Evolutionary conservation across 2,329 filamentous ascomycete species (phyloP).

Genomic region (Aureobasidium melanogenum): DNA sequence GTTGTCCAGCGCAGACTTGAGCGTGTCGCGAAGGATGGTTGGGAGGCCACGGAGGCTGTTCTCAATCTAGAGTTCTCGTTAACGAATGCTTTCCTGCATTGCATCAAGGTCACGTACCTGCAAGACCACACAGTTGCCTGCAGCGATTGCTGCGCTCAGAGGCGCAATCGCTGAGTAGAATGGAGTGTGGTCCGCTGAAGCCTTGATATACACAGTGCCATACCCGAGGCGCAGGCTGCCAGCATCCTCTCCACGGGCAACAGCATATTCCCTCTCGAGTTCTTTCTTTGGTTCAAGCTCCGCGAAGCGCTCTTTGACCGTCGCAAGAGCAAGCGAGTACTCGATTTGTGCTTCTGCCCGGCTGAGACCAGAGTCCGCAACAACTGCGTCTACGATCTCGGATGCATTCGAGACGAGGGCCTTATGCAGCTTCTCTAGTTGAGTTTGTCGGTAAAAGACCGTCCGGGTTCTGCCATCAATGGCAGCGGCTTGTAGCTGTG

Average conservation of each 20-base stretch:
- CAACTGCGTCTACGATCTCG: constrained; percentile 33
- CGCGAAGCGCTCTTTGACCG: constrained; percentile 32
- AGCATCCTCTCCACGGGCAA: constrained; percentile 34
- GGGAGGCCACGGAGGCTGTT: constrained; percentile 31
- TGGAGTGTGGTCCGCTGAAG: constrained; percentile 35
- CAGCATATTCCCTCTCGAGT: constrained; percentile 34
- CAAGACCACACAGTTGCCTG: constrained; percentile 44
- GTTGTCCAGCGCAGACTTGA: constrained; percentile 35
- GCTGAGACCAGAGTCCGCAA: constrained; percentile 29
- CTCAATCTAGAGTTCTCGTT: constrained; percentile 25
- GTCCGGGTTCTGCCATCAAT: constrained; percentile 39
- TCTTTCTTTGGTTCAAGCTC: constrained; percentile 31
- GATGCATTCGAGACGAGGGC: constrained; percentile 27
- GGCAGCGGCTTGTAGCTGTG: constrained; percentile 31
- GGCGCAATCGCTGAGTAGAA: constrained; percentile 40
- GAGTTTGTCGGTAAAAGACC: constrained; percentile 37
- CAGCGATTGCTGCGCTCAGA: constrained; percentile 39
- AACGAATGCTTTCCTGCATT: neutral
- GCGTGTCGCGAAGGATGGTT: constrained; percentile 29
- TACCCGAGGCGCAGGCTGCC: constrained; percentile 25
- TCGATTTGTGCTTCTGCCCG: constrained; percentile 34
- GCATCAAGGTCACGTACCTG: constrained; percentile 29
- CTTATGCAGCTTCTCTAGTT: constrained; percentile 37
- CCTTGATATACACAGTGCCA: constrained; percentile 42
- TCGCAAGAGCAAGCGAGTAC: constrained; percentile 31